Base-by-base conservation (phyloP, 2,329 filamentous ascomycete genomes). In the Penicillium sp. region DNA sequence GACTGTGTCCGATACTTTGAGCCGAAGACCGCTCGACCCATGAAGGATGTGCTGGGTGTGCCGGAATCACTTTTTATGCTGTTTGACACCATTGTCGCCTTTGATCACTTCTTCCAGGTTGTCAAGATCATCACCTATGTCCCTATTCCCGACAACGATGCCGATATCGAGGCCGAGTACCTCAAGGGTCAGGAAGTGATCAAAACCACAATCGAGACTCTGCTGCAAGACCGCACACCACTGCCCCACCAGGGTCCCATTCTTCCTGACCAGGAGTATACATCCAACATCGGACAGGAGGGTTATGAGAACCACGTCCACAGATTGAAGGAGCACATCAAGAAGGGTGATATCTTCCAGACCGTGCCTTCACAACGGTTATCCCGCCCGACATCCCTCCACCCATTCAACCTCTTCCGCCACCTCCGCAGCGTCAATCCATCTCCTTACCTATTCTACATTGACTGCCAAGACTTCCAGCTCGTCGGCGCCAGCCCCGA, bases 1-100 rank as follows among this genome's bases (percentile, higher is more conserved):
- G 95, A 99, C 76, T 99, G 95, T 78, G 92, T 99, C 72, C 89
- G 90, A 74, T 98, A 98, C 80, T 99, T 99, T 70, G 95, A 99
- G 83, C 95, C 95, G 64, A 96, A 93, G 84, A 98, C 95, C n/a
- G 89, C 89, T 28, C 87, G 93, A 54, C 88, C 92, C 2, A 88
- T 97, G 83, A 90, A 95, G 78, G 95, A 99, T 78, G 86, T 96
- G 33, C 85, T 98, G 24, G 82, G 90, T 63, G 91, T 98, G 45
- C 95, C 95, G 0, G 95, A 99, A 83, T 93, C 92, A 62, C 83
- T 98, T 33, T 98, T 99, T 77, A 98, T 98, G 92, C 85, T 99
- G 15, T 98, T 92, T 78, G 91, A 98, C 76, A 97, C 94, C 44
- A 90, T 98, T 63, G 85, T 99, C 30, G 93, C 93, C 10, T 93